These are phyloP conservation scores for Enteropsectra breve DNA, from an alignment of 371 early-diverging fungal genomes.

Conservation along the genomic window DNA sequence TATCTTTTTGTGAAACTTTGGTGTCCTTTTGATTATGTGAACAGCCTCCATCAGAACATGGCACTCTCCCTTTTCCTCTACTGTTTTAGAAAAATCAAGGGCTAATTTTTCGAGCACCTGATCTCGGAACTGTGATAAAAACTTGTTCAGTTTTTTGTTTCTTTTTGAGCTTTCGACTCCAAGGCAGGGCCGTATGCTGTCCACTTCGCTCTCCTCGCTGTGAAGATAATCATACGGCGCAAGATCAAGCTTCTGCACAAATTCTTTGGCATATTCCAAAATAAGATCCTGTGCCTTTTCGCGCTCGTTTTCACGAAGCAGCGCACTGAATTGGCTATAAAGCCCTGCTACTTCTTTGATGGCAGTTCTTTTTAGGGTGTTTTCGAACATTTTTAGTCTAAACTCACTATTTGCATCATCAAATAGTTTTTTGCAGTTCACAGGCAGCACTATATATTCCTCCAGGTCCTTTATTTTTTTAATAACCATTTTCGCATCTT, in stretches of 20 bases:
- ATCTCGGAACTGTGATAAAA: slow-evolving; percentile 8
- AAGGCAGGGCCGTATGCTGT: slow-evolving; percentile 5
- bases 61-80: slow-evolving; percentile 8
- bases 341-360: neutral
- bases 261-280: slow-evolving; percentile 7
- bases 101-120: slow-evolving; percentile 15
- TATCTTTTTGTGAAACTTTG: slow-evolving; percentile 16
- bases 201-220: neutral
- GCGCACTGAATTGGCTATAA: neutral
- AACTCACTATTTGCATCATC: neutral
- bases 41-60: slow-evolving; percentile 32
- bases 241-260: neutral
- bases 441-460: neutral
- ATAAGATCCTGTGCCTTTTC: slow-evolving; percentile 6
- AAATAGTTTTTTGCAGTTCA: neutral
- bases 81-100: slow-evolving; percentile 12
- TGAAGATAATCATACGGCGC: slow-evolving; percentile 9
- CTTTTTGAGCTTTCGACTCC: slow-evolving; percentile 3
- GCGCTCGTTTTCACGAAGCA: neutral
- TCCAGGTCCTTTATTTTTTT: neutral
- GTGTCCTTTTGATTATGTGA: slow-evolving; percentile 22
- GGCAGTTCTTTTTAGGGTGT: neutral
- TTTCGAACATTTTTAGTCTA: neutral
- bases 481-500: neutral
- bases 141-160: slow-evolving; percentile 13